Base-by-base conservation (phyloP, 805 yeast genomes). In the Lipomyces mesembrius region DNA sequence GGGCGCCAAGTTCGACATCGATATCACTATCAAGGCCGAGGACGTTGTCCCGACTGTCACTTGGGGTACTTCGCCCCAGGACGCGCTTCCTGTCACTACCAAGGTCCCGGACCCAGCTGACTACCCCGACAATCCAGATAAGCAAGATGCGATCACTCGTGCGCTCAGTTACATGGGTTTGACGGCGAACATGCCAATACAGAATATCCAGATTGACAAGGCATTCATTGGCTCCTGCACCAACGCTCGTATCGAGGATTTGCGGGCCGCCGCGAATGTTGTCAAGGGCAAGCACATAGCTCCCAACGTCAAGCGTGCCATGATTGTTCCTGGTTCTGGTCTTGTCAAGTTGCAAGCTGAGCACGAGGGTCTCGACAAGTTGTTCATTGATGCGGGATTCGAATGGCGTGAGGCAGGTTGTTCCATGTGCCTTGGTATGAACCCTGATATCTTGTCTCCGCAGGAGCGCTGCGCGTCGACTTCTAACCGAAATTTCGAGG, bases 391-490 rank as follows among this genome's bases (percentile, higher is more conserved):
- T 60, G 98, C 99, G 61, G 98, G 97, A 25, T 95, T 95, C 77
- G 94, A 91, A 74, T 95, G 99, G 99, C 89, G 99, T 83, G 99
- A 95, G 82, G 98, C 99, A 72, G 99, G 99, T 69, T 95, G 99
- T 82, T 94, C 98, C 54, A 95, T 95, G 99, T 95, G 99, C 83
- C 85, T 95, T 62, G 99, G 99, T 80, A 95, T 95, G 99, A 95
- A 95, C 82, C 98, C 98, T 55, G 99, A 95, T 82, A 94, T 95
- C 74, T 85, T 95, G 77, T 85, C 88, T 69, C 99, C 99, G 53
- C 87, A 90, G 76, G 99, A 95, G 81, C 88, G 99, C 82, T 95
- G 99, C 83, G 99, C 99, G 8, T 93, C 98, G 14, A 95, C 99
- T 22, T 94, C 98, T 27, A 95, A 95, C 85, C 90, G 99, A 85